These are phyloP conservation scores for Taphrina communis DNA, from an alignment of 1,139 yeast species.

Conservation along the genomic window DNA sequence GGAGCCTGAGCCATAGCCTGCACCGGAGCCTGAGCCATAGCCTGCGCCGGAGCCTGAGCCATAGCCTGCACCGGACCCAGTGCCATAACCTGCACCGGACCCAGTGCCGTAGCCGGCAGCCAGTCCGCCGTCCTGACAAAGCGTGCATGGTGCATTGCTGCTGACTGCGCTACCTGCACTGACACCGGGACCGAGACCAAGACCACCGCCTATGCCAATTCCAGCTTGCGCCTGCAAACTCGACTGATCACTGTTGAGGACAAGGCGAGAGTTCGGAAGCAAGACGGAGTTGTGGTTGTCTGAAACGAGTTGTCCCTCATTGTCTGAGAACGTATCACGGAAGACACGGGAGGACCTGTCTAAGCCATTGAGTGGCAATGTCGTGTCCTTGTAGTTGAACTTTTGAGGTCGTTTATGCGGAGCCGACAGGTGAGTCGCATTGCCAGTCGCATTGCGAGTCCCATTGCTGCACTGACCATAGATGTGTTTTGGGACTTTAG, in stretches of 20 bases:
- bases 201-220: slow-evolving; percentile 16
- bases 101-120: slow-evolving; percentile 5
- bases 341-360: slow-evolving; percentile 7
- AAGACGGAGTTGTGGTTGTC: neutral
- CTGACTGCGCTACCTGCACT: neutral
- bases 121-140: neutral
- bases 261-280: neutral
- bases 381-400: neutral
- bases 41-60: neutral
- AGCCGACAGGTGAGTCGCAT: neutral
- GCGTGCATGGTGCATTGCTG: slow-evolving; percentile 9
- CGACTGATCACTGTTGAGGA: neutral
- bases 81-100: slow-evolving; percentile 9
- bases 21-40: neutral
- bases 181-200: slow-evolving; percentile 5
- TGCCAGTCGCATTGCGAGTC: neutral
- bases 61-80: neutral
- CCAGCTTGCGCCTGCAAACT: neutral
- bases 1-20: neutral
- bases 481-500: too few species aligned
- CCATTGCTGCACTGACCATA: neutral
- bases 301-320: neutral
- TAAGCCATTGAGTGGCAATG: slow-evolving; percentile 2
- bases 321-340: neutral
- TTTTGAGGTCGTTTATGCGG: neutral